Evolutionary conservation across 73 alveolate genomes (phyloP).

Genomic region (Tetrahymena borealis): DNA sequence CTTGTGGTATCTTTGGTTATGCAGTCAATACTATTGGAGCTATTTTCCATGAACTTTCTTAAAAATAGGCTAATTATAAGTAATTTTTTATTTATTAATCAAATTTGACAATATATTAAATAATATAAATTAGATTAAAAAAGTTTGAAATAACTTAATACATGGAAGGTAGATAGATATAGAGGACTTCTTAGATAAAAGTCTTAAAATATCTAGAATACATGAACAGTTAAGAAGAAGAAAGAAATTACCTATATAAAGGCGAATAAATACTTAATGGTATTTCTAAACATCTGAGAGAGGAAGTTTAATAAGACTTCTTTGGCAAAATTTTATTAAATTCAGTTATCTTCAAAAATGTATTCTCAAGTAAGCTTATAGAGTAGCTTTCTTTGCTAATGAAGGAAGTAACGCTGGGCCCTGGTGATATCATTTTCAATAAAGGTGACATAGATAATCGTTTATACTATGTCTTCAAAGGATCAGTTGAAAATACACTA

Average conservation of each 20-base stretch:
- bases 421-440: neutral
- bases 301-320: neutral
- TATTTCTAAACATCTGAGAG: neutral
- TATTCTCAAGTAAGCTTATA: neutral
- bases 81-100: neutral
- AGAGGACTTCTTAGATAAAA: neutral
- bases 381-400: neutral
- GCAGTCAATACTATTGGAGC: constrained; percentile 19
- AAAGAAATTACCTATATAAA: neutral
- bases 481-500: neutral
- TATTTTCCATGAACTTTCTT: neutral
- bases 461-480: neutral
- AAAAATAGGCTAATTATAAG: neutral
- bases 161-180: neutral
- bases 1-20: constrained; percentile 40
- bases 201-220: neutral
- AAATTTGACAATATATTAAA: neutral
- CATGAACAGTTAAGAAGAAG: neutral
- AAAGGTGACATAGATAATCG: neutral
- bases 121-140: neutral
- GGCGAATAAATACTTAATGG: neutral
- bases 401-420: neutral
- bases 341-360: neutral
- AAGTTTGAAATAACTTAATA: neutral
- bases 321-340: neutral